Base-by-base conservation (phyloP, 192 early-diverging fungal species). In the Backusella macrospora region DNA sequence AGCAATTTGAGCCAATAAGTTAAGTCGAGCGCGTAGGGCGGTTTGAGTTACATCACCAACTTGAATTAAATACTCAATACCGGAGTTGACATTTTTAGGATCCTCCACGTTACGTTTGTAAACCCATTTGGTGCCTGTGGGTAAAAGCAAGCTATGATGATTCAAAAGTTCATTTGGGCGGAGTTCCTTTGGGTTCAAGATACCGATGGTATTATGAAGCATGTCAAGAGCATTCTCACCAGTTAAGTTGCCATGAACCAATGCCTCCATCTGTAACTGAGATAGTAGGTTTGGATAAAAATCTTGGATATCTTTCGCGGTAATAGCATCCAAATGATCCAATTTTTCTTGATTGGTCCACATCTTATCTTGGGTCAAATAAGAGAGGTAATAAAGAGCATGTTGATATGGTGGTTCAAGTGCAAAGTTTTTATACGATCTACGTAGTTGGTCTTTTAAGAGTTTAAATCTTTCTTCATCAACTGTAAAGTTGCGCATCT, bases 11-110 rank as follows among this genome's bases (percentile, higher is more conserved):
- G 89, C 86, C 65, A 95, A 65, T 52, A 99, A 86, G 44, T 85
- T 84, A 21, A 94, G 78, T 16, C 89, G 78, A 37, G 87, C 88
- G 21, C 96, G 91, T n/a, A 88, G 76, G 16, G 81, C 72, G 21
- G 73, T 84, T 73, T 96, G 81, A 6, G 84, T 82, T 18, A 86
- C 84, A 74, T 88, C 83, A 2, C 96, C 96, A 44, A 95, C 81
- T 73, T 95, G 93, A n/a, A 95, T 71, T 67, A 91, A 92, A 81
- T 94, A 87, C 66, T 96, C 94, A 43, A 97, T 87, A 47, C 93
- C 91, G 65, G 92, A 95, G 78, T 99, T 97, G 48, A 95, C 77
- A 76, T 97, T 93, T 45, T 90, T 83, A 18, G 86, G 76, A 73
- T 97, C 94, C 0, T 88, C 88, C 4, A 93, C 90, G 29, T 82